Evolutionary conservation across 163 green algal genomes (phyloP), one percentile per base, ranked within the genome.

Genomic region (Chlorella variabilis): DNA sequence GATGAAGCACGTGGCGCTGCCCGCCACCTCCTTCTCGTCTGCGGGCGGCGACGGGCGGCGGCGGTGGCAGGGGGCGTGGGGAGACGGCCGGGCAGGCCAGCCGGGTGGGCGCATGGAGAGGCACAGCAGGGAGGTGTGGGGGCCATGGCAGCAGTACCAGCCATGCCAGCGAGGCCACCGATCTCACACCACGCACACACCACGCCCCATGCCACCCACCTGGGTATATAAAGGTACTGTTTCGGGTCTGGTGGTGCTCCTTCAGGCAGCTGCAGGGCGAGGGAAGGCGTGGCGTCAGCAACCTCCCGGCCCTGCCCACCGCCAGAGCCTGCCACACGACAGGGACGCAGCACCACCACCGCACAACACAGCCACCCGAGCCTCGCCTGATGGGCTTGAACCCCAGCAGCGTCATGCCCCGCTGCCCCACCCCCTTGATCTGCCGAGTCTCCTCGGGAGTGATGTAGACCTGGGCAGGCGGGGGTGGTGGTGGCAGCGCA

Each of bases 161-260:
- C 8, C 3, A 33, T 49, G 63, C 33, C 20, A 27, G 33, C 15
- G 31, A 39, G 4, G 15, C 7, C 7, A 23, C 65, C 20, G 34
- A n/a, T 25, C 38, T 25, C 4, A 42, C 42, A 36, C n/a, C 27
- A 41, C 29, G 39, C 42, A 13, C 49, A 17, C 48, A 13, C 54
- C 36, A 59, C 2, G 0, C 6, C 36, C 2, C 49, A 29, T 17
- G 2, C 29, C 23, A 20, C 75, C 8, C 41, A 84, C 79, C 79
- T 29, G 89, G 88, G 69, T 91, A 93, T 3, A 93, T 3, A 42
- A 93, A 93, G 6, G 66, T 79, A 33, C 81, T 36, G 49, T 75
- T 83, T 56, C 81, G 69, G 6, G 91, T 61, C 59, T 93, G 85
- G 74, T 93, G 86, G 48, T 90, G 70, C 21, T 87, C 77, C 49